These are phyloP conservation scores for Papiliotrema nemorosa DNA, from an alignment of 1,284 basidiomycete genomes.

Conservation along the genomic window DNA sequence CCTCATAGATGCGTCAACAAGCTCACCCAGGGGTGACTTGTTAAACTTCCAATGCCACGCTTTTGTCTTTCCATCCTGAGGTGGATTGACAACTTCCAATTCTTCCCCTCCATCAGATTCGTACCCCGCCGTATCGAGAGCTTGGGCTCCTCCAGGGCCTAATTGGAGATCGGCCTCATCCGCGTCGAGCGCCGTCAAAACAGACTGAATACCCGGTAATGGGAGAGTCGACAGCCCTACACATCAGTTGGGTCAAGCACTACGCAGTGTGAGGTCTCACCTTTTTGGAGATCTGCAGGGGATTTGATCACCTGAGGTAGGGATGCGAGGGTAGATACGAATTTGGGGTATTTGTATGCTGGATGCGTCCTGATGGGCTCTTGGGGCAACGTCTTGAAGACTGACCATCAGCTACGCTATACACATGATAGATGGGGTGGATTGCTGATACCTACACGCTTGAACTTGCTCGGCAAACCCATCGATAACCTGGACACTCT, in stretches of 20 bases:
- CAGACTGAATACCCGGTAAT: conserved; percentile 37
- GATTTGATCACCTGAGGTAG: conserved; percentile 43
- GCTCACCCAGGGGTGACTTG: conserved; percentile 50
- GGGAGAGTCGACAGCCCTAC: conserved; percentile 37
- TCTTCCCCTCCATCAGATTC: conserved; percentile 47
- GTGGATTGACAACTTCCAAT: conserved; percentile 12
- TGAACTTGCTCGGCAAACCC: conserved; percentile 36
- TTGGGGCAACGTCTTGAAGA: conserved; percentile 25
- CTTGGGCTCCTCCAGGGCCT: conserved; percentile 25
- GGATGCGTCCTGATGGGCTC: conserved; percentile 43
- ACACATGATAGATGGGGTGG: background rate
- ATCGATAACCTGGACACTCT: conserved; percentile 43
- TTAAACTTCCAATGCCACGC: conserved; percentile 45
- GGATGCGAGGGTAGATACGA: conserved; percentile 34
- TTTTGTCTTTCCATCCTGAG: conserved; percentile 31
- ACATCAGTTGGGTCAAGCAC: background rate
- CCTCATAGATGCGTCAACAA: background rate
- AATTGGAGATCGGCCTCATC: conserved; percentile 28
- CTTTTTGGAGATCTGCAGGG: conserved; percentile 44
- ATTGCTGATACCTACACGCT: conserved; percentile 47
- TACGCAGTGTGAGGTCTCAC: conserved; percentile 19
- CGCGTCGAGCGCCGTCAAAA: conserved; percentile 44
- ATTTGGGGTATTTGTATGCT: conserved; percentile 46
- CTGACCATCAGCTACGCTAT: background rate
- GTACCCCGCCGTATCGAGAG: conserved; percentile 45